Evolutionary conservation across 2,329 filamentous ascomycete genomes (phyloP).

Genomic region (Diaporthe sp.): DNA sequence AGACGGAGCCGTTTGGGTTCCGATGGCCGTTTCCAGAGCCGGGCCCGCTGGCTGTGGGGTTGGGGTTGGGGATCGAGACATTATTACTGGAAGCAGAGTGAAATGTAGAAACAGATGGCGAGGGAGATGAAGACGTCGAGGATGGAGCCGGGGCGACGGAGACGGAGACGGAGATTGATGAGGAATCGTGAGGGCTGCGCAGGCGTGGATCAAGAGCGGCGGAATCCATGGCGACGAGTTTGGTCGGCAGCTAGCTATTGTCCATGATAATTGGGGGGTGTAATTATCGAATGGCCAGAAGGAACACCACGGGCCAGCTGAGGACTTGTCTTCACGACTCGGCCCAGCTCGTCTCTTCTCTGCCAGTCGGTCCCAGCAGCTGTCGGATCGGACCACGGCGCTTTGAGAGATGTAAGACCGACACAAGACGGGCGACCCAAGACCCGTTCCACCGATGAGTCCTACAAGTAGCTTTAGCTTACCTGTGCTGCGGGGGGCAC

Average conservation of each 20-base stretch:
- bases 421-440: constrained; percentile 17
- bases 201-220: constrained; percentile 35
- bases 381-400: constrained; percentile 32
- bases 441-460: constrained; percentile 30
- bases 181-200: constrained; percentile 29
- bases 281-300: neutral
- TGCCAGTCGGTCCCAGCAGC: neutral
- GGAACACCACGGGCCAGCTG: neutral
- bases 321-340: neutral
- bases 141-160: constrained; percentile 9
- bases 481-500: neutral
- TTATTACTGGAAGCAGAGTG: neutral
- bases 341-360: neutral
- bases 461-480: neutral
- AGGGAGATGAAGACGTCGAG: constrained; percentile 16
- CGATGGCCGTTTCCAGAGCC: constrained; percentile 3
- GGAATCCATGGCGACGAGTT: constrained; percentile 31
- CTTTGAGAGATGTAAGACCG: constrained; percentile 31
- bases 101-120: constrained; percentile 13
- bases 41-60: constrained; percentile 2
- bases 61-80: neutral
- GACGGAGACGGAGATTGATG: constrained; percentile 29
- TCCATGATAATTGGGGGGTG: neutral
- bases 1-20: constrained; percentile 14
- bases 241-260: constrained; percentile 2